Conservation (phyloP, 805 yeast genomes). For the Candida insectorum region DNA sequence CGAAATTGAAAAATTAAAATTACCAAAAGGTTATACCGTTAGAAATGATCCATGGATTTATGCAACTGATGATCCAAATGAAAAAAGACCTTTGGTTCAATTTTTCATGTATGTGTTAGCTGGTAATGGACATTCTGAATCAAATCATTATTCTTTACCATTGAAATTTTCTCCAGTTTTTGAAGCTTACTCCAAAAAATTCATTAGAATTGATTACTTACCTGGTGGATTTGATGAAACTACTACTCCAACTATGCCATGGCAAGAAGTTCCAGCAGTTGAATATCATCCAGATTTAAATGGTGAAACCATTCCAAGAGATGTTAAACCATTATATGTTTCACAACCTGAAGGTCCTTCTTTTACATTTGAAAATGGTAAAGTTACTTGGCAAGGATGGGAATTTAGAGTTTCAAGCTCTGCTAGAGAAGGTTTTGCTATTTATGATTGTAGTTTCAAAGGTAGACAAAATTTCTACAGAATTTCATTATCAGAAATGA, state of each 20-base stretch:
- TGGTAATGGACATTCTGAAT: conserved; percentile 61
- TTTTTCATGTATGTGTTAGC: conserved; percentile 71
- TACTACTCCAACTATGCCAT: conserved; percentile 53
- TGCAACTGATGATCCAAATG: conserved; percentile 68
- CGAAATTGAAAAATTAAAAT: conserved; percentile 63
- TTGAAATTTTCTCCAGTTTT: conserved; percentile 72
- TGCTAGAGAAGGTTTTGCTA: conserved; percentile 75
- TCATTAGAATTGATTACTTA: conserved; percentile 68
- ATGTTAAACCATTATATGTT: conserved; percentile 65
- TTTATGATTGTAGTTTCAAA: conserved; percentile 69
- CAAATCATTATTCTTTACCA: conserved; percentile 75
- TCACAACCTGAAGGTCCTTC: conserved; percentile 80
- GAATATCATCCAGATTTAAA: conserved; percentile 74
- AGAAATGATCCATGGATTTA: conserved; percentile 83
- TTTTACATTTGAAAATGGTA: conserved; percentile 55
- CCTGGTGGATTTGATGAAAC: conserved; percentile 70
- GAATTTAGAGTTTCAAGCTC: conserved; percentile 67
- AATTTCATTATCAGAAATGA: conserved; percentile 75
- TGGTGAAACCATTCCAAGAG: conserved; percentile 49
- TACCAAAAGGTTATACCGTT: conserved; percentile 54
- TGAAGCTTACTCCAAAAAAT: conserved; percentile 56
- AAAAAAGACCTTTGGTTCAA: conserved; percentile 61
- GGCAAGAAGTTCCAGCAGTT: conserved; percentile 57
- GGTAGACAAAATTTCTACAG: conserved; percentile 76
- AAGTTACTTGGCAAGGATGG: conserved; percentile 82